Evolutionary conservation across 805 yeast genomes (phyloP).

Genomic region (Candida ascalaphidarum): DNA sequence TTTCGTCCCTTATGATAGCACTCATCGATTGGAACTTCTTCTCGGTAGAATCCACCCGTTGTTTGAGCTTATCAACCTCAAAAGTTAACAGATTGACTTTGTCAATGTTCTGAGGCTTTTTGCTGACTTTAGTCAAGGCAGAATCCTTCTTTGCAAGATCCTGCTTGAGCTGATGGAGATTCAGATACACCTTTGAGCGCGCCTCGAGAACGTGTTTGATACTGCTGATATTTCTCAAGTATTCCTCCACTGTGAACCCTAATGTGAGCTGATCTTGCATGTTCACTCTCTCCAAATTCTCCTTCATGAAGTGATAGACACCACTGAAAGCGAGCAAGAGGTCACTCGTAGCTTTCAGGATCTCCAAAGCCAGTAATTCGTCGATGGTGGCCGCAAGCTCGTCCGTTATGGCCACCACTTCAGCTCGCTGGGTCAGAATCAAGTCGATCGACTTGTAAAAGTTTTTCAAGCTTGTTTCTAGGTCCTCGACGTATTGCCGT

Average conservation of each 20-base stretch:
- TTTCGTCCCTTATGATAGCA: constrained; percentile 57
- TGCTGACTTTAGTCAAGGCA: constrained; percentile 33
- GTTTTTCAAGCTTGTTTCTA: constrained; percentile 66
- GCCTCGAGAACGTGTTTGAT: constrained; percentile 67
- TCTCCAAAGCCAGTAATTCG: constrained; percentile 64
- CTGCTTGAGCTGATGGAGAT: constrained; percentile 34
- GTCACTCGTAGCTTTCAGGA: constrained; percentile 56
- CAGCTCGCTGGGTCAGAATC: constrained; percentile 68
- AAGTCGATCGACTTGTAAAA: constrained; percentile 65
- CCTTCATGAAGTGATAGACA: constrained; percentile 62
- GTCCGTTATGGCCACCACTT: constrained; percentile 56
- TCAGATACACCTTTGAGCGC: constrained; percentile 48
- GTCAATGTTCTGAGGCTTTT: constrained; percentile 48
- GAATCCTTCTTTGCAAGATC: constrained; percentile 39
- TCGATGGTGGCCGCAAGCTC: constrained; percentile 53
- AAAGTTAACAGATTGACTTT: constrained; percentile 47
- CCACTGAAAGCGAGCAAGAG: constrained; percentile 63
- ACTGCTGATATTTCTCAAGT: constrained; percentile 68
- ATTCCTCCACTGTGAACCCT: constrained; percentile 84
- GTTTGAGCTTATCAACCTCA: constrained; percentile 52
- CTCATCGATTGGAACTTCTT: constrained; percentile 57
- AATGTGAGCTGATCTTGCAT: constrained; percentile 80
- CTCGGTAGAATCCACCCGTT: constrained; percentile 44
- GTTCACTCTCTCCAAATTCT: constrained; percentile 67
- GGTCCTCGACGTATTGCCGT: constrained; percentile 55